Percentiles rank a stretch among this genome's conserved stretches.
phyloP scores from a whole-genome alignment of 2,329 filamentous ascomycete genomes.

The Drechslerella dactyloides region DNA sequence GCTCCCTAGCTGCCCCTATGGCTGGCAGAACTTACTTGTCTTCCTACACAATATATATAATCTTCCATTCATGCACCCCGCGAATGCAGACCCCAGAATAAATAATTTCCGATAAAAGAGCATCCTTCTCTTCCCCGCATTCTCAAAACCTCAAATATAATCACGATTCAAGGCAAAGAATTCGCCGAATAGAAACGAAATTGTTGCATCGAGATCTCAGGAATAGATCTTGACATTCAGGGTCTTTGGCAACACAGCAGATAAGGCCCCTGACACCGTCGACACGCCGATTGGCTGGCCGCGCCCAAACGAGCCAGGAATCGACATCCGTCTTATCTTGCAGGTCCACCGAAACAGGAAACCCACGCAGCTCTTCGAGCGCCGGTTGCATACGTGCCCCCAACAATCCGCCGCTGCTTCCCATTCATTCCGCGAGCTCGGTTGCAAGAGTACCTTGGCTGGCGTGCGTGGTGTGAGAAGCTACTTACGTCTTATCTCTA shows the following conservation, averaged over 20 bases:
- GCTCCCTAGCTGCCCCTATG: not conserved
- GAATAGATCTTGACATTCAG: not conserved
- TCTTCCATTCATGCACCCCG: not conserved
- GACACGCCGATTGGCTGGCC: not conserved
- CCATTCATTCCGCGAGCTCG: not conserved
- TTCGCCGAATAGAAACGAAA: not conserved
- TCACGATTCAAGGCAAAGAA: not conserved
- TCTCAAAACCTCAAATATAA: not conserved
- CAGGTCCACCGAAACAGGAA: not conserved
- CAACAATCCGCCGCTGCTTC: too few species aligned
- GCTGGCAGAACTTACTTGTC: not conserved
- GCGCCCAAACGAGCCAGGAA: not conserved
- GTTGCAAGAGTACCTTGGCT: too few species aligned
- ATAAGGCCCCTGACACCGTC: not conserved
- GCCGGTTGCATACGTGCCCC: constrained; percentile 1
- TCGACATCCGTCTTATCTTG: constrained; percentile 2
- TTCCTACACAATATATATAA: constrained; percentile 9
- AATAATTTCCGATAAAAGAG: not conserved
- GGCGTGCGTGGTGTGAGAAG: too few species aligned
- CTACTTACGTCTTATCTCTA: constrained; percentile 41
- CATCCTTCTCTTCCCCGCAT: not conserved
- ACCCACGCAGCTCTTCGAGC: not conserved
- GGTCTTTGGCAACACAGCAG: not conserved
- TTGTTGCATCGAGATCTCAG: not conserved
- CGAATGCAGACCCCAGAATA: not conserved